phyloP scores from a whole-genome alignment of 306 rosid genomes.

The Quercus ilex region DNA sequence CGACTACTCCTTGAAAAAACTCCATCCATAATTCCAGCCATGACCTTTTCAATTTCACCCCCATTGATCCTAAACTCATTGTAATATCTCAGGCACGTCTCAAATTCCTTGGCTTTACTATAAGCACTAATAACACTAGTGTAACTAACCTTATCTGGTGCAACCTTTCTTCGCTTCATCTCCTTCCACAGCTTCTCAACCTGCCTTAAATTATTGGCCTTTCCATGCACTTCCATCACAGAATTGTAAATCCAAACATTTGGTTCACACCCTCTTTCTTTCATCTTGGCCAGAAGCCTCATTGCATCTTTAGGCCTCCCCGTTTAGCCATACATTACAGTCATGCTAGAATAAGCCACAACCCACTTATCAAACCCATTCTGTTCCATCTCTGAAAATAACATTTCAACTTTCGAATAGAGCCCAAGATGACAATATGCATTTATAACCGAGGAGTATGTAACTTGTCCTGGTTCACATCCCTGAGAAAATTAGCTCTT shows the following conservation, averaged over 20 bases:
- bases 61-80: conserved; percentile 57
- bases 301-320: conserved; percentile 50
- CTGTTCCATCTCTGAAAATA: conserved; percentile 51
- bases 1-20: conserved; percentile 44
- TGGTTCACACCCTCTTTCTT: conserved; percentile 67
- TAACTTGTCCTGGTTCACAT: conserved; percentile 69
- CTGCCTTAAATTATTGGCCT: conserved; percentile 50
- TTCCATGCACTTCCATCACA: conserved; percentile 75
- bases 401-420: conserved; percentile 43
- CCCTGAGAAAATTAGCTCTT: conserved; percentile 40
- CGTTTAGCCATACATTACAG: conserved; percentile 67
- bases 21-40: conserved; percentile 74
- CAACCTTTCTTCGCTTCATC: conserved; percentile 62
- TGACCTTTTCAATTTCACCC: conserved; percentile 56
- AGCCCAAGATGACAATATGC: conserved; percentile 57
- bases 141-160: conserved; percentile 65
- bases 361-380: conserved; percentile 66
- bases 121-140: conserved; percentile 61
- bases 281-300: conserved; percentile 72
- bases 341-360: conserved; percentile 72
- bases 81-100: conserved; percentile 38
- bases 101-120: conserved; percentile 49
- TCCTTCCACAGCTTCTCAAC: conserved; percentile 68
- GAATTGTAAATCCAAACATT: conserved; percentile 78
- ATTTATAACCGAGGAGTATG: conserved; percentile 58